Percentiles rank a stretch among this genome's conserved stretches.
These are phyloP conservation scores for Blastomyces silverae DNA, from an alignment of 2,329 filamentous ascomycete genomes.

Conservation along the genomic window DNA sequence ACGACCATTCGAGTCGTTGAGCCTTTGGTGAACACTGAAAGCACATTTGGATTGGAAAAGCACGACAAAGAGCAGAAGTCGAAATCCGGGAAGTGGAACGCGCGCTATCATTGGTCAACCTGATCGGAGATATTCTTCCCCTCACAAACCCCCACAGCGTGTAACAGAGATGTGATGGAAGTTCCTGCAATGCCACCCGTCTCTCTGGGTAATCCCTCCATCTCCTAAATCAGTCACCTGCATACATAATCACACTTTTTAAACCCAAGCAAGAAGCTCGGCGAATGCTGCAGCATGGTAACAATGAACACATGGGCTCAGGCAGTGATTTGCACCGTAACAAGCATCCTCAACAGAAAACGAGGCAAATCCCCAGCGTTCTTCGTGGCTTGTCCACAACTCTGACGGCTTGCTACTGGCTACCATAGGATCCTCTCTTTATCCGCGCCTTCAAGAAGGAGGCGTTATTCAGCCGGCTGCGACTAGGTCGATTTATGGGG, in stretches of 20 bases:
- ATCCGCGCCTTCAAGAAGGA: no score
- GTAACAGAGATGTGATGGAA: slow-evolving; percentile 10
- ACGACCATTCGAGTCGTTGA: background rate
- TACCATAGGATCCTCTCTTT: background rate
- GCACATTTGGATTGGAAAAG: background rate
- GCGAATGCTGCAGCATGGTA: background rate
- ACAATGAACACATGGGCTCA: background rate
- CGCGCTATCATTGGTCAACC: background rate
- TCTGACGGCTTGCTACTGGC: background rate
- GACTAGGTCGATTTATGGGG: no score
- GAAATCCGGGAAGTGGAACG: no score
- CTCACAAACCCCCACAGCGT: background rate
- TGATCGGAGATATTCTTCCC: slow-evolving; percentile 8
- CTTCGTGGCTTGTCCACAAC: no score
- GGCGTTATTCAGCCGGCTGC: no score
- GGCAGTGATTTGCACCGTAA: background rate
- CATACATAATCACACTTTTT: slow-evolving; percentile 2
- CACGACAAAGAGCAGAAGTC: background rate
- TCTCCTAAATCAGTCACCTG: slow-evolving; percentile 1
- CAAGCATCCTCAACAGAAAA: background rate
- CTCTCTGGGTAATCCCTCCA: no score
- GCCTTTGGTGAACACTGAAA: background rate
- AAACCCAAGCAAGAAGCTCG: background rate
- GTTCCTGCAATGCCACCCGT: background rate
- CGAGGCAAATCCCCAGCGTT: background rate